A percentile compares a stretch with the other conserved stretches of the same genome.
Conservation (phyloP, 2,329 filamentous ascomycete genomes). For the Lasiodiplodia citricola region DNA sequence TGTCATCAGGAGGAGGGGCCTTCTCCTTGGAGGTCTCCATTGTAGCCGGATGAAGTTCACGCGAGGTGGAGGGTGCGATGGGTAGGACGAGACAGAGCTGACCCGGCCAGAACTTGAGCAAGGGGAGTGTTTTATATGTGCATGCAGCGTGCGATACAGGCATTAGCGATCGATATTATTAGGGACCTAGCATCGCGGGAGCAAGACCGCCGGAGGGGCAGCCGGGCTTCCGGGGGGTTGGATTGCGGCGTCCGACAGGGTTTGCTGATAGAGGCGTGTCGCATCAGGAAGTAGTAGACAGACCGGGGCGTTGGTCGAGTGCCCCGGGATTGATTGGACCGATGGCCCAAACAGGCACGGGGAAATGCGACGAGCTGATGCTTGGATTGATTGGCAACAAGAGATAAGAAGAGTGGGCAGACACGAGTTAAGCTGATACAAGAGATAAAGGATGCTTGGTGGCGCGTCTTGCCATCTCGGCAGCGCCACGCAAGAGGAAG, state of each 20-base stretch:
- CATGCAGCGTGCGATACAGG: neutral
- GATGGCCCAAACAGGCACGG: neutral
- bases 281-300: neutral
- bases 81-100: constrained; percentile 10
- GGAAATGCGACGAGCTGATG: constrained; percentile 12
- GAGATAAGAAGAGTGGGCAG: constrained; percentile 23
- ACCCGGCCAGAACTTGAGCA: neutral
- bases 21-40: constrained; percentile 25
- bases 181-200: neutral
- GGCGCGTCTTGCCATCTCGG: constrained; percentile 16
- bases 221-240: constrained; percentile 1
- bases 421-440: constrained; percentile 15
- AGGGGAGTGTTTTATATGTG: constrained; percentile 15
- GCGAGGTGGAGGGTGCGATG: neutral
- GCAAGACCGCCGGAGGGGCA: neutral
- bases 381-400: neutral
- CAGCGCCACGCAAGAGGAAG: constrained; percentile 4
- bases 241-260: constrained; percentile 5
- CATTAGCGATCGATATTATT: constrained; percentile 1
- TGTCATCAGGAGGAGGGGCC: neutral
- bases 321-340: constrained; percentile 1
- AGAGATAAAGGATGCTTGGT: constrained; percentile 18
- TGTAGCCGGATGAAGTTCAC: neutral
- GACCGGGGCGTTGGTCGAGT: neutral
- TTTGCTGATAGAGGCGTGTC: constrained; percentile 18